Conservation (phyloP, 2,329 filamentous ascomycete genomes). For the Nothopassalora personata region DNA sequence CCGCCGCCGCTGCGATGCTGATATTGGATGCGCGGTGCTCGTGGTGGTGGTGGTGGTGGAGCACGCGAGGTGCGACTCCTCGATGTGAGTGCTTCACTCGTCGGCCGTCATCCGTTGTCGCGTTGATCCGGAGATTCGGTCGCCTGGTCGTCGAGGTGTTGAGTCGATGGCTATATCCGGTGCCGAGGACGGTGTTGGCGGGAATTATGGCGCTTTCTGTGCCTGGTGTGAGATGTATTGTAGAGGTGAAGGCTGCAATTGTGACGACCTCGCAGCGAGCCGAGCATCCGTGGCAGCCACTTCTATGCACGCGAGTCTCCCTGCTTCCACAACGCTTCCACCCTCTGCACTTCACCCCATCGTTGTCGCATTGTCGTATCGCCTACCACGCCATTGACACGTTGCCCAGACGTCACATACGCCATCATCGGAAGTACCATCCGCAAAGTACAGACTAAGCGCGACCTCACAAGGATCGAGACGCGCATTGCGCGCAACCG, state of each 20-base stretch:
- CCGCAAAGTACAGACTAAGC: not conserved
- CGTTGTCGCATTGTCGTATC: not conserved
- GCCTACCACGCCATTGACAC: not conserved
- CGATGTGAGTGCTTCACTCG: conserved; percentile 7
- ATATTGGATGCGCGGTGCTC: not conserved
- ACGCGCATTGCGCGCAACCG: conserved; percentile 10
- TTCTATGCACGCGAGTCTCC: not conserved
- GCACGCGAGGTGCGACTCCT: conserved; percentile 18
- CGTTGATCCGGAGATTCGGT: not conserved
- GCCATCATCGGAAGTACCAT: not conserved
- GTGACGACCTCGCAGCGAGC: not conserved
- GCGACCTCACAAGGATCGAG: not conserved
- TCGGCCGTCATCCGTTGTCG: conserved; percentile 16
- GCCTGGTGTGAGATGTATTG: not conserved
- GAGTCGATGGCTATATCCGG: not conserved
- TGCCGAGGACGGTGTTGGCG: not conserved
- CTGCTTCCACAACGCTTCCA: not conserved
- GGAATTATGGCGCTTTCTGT: conserved; percentile 1
- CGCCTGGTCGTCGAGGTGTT: not conserved
- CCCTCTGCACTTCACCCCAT: not conserved
- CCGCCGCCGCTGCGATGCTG: conserved; percentile 6
- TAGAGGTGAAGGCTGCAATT: not conserved
- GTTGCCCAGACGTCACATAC: not conserved
- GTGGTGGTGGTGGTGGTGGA: conserved; percentile 2
- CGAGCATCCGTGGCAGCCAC: not conserved